Evolutionary conservation across 257 asterid genomes (phyloP).

Genomic region (Lavandula angustifolia): DNA sequence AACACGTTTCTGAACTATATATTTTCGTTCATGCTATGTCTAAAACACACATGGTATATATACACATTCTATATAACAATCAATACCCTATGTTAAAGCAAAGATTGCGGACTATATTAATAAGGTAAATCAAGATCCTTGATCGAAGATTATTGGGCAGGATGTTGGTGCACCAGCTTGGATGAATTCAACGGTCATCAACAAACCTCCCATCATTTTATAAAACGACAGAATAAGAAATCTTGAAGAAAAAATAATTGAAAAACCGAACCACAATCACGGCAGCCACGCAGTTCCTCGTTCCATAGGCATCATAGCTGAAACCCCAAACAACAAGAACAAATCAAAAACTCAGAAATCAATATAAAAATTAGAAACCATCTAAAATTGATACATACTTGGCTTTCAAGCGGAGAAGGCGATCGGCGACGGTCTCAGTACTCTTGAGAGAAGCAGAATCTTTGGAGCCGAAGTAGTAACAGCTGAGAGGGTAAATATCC

Average conservation of each 20-base stretch:
- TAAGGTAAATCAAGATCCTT: too few relatives aligned
- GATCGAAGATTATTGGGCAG: too few relatives aligned
- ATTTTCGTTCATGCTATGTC: too few relatives aligned
- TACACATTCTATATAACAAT: too few relatives aligned
- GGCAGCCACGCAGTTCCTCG: conserved; percentile 82
- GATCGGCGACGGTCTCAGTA: conserved; percentile 60
- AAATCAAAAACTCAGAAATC: not conserved
- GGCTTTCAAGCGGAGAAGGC: conserved; percentile 67
- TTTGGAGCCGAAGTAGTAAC: conserved; percentile 81
- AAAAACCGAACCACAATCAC: conserved; percentile 65
- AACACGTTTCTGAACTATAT: too few relatives aligned
- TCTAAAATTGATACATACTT: conserved; percentile 43
- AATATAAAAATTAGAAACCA: not conserved
- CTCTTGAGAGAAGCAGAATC: conserved; percentile 46
- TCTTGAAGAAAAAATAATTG: not conserved
- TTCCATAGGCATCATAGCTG: conserved; percentile 76
- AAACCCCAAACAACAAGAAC: conserved; percentile 27
- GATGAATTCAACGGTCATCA: too few relatives aligned
- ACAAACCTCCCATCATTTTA: not conserved
- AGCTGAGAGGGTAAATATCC: conserved; percentile 73
- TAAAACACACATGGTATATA: too few relatives aligned
- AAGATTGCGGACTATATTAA: too few relatives aligned
- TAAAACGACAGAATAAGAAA: not conserved
- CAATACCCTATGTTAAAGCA: too few relatives aligned
- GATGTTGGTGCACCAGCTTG: too few relatives aligned